Percentiles rank a stretch among this genome's conserved stretches.
These are phyloP conservation scores for Penicillium cosmopolitanum DNA, from an alignment of 495 filamentous ascomycete species.

Conservation along the genomic window DNA sequence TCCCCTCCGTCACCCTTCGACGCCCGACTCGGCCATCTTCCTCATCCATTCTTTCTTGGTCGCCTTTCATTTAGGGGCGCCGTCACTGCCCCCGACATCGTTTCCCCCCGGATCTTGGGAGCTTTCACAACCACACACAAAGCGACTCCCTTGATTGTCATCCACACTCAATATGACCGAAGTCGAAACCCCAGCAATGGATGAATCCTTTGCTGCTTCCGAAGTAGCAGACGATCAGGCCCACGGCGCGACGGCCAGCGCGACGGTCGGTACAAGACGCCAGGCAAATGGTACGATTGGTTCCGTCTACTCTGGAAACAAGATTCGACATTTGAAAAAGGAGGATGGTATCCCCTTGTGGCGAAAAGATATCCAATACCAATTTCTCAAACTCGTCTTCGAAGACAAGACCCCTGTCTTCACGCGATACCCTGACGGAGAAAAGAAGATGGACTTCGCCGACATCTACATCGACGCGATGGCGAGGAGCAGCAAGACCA, in stretches of 20 bases:
- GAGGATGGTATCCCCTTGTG: constrained; percentile 95
- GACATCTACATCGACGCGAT: constrained; percentile 98
- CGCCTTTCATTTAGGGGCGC: constrained; percentile 25
- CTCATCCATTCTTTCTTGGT: constrained; percentile 11
- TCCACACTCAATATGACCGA: constrained; percentile 40
- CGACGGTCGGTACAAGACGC: constrained; percentile 61
- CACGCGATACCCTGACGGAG: constrained; percentile 75
- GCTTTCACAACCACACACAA: constrained; percentile 12
- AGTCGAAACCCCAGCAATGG: constrained; percentile 44
- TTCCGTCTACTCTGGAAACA: constrained; percentile 82
- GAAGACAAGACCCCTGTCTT: constrained; percentile 84
- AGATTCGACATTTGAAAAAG: constrained; percentile 95
- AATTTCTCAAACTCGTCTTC: constrained; percentile 91
- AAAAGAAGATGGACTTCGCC: constrained; percentile 81
- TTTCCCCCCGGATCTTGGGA: constrained; percentile 7
- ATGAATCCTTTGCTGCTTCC: constrained; percentile 51
- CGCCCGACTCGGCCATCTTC: constrained; percentile 9
- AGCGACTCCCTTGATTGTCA: constrained; percentile 9
- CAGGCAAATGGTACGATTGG: constrained; percentile 69
- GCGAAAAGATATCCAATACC: constrained; percentile 96
- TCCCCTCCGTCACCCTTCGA: constrained; percentile 14
- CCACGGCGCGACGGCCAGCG: constrained; percentile 56
- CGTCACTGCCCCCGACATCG: constrained; percentile 13
- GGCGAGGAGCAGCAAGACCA: constrained; percentile 98
- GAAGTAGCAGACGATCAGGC: constrained; percentile 48